phyloP scores from a whole-genome alignment of 495 filamentous ascomycete genomes.

The Penicillium manginii region DNA sequence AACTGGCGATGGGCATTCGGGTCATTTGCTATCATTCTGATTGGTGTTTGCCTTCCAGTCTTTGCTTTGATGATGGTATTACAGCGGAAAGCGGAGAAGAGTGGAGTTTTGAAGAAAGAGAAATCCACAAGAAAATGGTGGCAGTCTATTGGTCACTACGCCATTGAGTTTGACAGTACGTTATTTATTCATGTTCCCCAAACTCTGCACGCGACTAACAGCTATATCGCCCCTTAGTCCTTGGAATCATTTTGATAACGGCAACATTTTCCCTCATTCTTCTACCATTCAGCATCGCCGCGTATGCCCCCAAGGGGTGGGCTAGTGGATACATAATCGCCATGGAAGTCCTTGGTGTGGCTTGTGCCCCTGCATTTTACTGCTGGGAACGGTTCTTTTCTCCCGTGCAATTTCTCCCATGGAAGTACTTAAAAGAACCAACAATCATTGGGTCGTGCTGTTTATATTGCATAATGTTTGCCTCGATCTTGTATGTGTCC shows the following conservation, averaged over 20 bases:
- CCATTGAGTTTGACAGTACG: background rate
- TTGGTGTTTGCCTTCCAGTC: slow-evolving; percentile 35
- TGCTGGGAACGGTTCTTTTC: slow-evolving; percentile 59
- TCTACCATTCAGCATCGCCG: slow-evolving; percentile 57
- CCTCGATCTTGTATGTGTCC: slow-evolving; percentile 57
- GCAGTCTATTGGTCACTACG: background rate
- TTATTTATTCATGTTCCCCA: background rate
- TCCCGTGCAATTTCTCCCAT: slow-evolving; percentile 57
- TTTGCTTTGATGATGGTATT: background rate
- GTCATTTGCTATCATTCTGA: slow-evolving; percentile 54
- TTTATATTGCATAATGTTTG: slow-evolving; percentile 56
- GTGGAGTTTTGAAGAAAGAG: background rate
- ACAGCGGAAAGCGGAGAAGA: background rate
- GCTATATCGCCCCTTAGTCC: slow-evolving; percentile 4
- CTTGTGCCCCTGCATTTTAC: slow-evolving; percentile 55
- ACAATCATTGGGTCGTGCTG: slow-evolving; percentile 62
- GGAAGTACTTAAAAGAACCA: slow-evolving; percentile 57
- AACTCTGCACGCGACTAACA: background rate
- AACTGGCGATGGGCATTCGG: slow-evolving; percentile 62
- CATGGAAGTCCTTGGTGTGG: slow-evolving; percentile 57
- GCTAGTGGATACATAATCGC: slow-evolving; percentile 51
- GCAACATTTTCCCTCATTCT: slow-evolving; percentile 53
- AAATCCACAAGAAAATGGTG: background rate
- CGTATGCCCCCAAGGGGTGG: slow-evolving; percentile 48
- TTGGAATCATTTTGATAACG: slow-evolving; percentile 58